phyloP scores from a whole-genome alignment of 495 filamentous ascomycete genomes.

The Mytilinidion resinicola region DNA sequence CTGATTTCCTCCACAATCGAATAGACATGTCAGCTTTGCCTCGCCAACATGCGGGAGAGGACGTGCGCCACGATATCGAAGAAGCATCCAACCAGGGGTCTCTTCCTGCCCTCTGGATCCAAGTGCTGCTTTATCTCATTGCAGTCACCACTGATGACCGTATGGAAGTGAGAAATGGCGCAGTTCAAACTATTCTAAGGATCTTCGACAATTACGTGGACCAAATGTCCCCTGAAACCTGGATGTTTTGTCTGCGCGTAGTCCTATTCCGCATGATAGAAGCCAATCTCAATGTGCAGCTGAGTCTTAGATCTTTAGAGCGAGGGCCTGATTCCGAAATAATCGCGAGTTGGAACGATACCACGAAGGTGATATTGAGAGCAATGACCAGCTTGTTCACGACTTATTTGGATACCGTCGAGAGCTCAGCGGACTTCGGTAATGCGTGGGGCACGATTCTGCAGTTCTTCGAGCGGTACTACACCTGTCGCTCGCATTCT shows the following conservation, averaged over 20 bases:
- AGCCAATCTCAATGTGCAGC: conserved; percentile 33
- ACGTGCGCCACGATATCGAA: conserved; percentile 43
- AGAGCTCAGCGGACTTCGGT: conserved; percentile 18
- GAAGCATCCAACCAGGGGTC: conserved; percentile 44
- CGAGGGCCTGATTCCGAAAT: conserved; percentile 23
- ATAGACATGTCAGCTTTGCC: conserved; percentile 44
- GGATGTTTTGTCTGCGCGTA: conserved; percentile 74
- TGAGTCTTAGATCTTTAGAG: background rate
- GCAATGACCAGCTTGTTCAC: conserved; percentile 63
- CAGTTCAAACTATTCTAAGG: conserved; percentile 80
- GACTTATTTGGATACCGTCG: conserved; percentile 50
- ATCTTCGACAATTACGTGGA: conserved; percentile 91
- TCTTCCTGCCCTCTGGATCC: conserved; percentile 70
- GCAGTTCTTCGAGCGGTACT: conserved; percentile 18
- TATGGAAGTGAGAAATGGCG: conserved; percentile 85
- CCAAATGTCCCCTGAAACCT: conserved; percentile 67
- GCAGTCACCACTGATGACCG: conserved; percentile 69
- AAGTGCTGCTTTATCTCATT: conserved; percentile 71
- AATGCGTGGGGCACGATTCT: conserved; percentile 31
- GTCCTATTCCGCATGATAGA: conserved; percentile 72
- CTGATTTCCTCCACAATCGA: conserved; percentile 65
- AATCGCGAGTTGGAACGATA: conserved; percentile 63
- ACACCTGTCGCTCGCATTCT: conserved; percentile 28
- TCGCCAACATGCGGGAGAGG: conserved; percentile 39
- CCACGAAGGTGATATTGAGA: conserved; percentile 64